These are phyloP conservation scores for Neurospora discreta DNA, from an alignment of 495 filamentous ascomycete genomes.

Conservation along the genomic window DNA sequence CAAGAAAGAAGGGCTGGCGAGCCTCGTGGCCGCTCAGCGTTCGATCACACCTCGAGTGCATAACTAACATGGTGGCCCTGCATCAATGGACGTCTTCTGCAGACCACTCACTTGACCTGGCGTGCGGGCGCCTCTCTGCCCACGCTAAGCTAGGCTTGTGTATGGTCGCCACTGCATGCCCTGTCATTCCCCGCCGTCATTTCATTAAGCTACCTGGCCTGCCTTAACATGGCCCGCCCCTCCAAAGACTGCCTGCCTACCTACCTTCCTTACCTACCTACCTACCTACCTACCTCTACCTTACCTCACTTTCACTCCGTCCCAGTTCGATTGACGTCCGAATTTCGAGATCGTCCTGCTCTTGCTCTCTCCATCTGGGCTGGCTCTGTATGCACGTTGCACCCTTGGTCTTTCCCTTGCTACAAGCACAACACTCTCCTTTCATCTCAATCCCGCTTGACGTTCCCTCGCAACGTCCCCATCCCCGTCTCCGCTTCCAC, in stretches of 20 bases:
- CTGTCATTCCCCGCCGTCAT: conserved; percentile 29
- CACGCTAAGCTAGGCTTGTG: conserved; percentile 20
- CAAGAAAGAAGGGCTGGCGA: neutral
- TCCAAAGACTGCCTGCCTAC: conserved; percentile 17
- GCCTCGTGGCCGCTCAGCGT: neutral
- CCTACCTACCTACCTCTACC: neutral
- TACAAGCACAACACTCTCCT: neutral
- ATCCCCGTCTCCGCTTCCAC: neutral
- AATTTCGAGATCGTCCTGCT: conserved; percentile 8
- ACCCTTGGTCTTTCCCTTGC: neutral
- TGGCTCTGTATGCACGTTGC: neutral
- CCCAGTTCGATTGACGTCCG: conserved; percentile 12
- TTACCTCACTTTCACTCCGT: neutral
- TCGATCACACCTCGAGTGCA: conserved; percentile 12
- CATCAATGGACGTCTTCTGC: neutral
- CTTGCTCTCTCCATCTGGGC: neutral
- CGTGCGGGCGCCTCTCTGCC: conserved; percentile 18
- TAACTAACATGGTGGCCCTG: conserved; percentile 4
- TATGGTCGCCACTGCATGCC: conserved; percentile 24
- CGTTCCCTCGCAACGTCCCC: neutral
- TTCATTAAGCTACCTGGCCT: conserved; percentile 19
- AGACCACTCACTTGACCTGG: conserved; percentile 18
- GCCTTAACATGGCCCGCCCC: conserved; percentile 19
- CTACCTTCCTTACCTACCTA: neutral
- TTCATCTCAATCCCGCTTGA: neutral